phyloP scores from a whole-genome alignment of 371 early-diverging fungal species.

The Actinomucor elegans region DNA sequence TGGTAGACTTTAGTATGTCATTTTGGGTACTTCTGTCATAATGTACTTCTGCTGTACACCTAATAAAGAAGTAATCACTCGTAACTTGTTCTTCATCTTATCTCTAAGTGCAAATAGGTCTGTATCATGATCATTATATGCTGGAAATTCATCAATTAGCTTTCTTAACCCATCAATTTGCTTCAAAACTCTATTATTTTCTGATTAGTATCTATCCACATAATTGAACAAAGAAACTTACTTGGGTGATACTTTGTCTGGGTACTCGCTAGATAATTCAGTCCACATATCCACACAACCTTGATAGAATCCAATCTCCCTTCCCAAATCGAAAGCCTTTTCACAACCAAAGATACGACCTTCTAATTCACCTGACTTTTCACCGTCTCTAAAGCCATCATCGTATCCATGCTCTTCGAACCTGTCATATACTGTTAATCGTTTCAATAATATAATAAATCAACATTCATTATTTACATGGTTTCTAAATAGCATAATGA shows the following conservation, averaged over 20 bases:
- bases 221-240: slow-evolving; percentile 24
- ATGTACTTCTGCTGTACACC: slow-evolving; percentile 49
- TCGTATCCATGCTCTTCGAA: slow-evolving; percentile 68
- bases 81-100: slow-evolving; percentile 63
- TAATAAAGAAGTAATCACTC: slow-evolving; percentile 55
- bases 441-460: background rate
- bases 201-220: no score
- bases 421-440: slow-evolving; percentile 35
- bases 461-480: slow-evolving; percentile 45
- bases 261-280: slow-evolving; percentile 29
- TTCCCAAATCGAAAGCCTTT: slow-evolving; percentile 69
- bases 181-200: slow-evolving; percentile 40
- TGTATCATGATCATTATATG: slow-evolving; percentile 54
- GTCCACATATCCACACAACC: slow-evolving; percentile 72
- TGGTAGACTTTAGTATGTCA: slow-evolving; percentile 30
- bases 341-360: slow-evolving; percentile 75
- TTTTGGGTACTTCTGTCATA: slow-evolving; percentile 24
- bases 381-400: slow-evolving; percentile 68
- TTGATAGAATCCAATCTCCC: slow-evolving; percentile 72
- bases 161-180: slow-evolving; percentile 51
- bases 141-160: slow-evolving; percentile 54
- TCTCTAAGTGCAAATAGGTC: slow-evolving; percentile 57
- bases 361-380: slow-evolving; percentile 61
- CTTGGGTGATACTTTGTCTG: slow-evolving; percentile 47
- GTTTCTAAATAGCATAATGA: slow-evolving; percentile 61